Evolutionary conservation across 2,329 filamentous ascomycete genomes (phyloP).

Genomic region (Diaporthe ampelina): DNA sequence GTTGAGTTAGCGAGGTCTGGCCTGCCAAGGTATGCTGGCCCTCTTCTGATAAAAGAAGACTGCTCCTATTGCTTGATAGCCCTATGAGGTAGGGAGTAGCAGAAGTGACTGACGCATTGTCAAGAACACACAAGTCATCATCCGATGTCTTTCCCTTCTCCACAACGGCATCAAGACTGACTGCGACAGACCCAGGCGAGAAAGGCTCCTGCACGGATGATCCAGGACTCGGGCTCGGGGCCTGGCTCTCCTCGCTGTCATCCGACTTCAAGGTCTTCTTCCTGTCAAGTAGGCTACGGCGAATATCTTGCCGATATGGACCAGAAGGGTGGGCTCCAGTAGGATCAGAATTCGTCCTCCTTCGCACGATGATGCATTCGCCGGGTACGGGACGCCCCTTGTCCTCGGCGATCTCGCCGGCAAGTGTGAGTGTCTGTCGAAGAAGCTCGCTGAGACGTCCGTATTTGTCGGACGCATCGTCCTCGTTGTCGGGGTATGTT

Average conservation of each 20-base stretch:
- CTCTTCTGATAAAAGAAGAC: not conserved
- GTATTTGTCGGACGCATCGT: not conserved
- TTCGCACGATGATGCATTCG: slow-evolving; percentile 32
- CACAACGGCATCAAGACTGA: slow-evolving; percentile 39
- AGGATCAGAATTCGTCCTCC: not conserved
- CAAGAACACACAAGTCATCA: slow-evolving; percentile 19
- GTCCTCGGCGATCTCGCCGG: slow-evolving; percentile 31
- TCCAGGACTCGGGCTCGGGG: slow-evolving; percentile 4
- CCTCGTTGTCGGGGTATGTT: not conserved
- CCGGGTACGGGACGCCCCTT: not conserved
- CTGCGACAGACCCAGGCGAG: slow-evolving; percentile 29
- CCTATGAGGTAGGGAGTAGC: not conserved
- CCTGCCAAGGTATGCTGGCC: not conserved
- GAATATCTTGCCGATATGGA: not conserved
- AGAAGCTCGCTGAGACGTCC: slow-evolving; percentile 31
- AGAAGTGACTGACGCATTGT: slow-evolving; percentile 13
- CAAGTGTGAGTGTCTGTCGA: slow-evolving; percentile 31
- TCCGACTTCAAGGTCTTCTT: not conserved
- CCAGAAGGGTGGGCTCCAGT: not conserved
- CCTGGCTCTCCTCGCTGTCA: slow-evolving; percentile 11
- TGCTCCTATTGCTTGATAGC: not conserved
- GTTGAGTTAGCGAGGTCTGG: not conserved
- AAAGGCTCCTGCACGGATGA: slow-evolving; percentile 38
- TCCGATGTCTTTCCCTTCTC: slow-evolving; percentile 28
- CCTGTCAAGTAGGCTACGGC: not conserved